These are phyloP conservation scores for Neurospora tetrasperma DNA, from an alignment of 495 filamentous ascomycete species.

Conservation along the genomic window DNA sequence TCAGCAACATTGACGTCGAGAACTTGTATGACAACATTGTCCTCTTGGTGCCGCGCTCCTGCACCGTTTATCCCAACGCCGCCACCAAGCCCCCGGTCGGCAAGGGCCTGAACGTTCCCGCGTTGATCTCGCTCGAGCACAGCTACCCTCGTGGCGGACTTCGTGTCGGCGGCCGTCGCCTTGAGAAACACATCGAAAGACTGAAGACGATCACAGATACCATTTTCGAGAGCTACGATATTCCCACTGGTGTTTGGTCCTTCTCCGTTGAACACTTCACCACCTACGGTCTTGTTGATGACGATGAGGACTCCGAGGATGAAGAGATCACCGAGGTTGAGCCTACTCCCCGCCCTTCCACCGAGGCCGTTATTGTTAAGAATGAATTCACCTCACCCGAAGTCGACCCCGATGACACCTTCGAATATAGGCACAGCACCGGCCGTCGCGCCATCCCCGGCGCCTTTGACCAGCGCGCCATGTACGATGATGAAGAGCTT, in stretches of 20 bases:
- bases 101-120: slow-evolving; percentile 83
- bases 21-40: slow-evolving; percentile 63
- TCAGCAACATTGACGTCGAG: slow-evolving; percentile 61
- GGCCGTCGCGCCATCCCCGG: slow-evolving; percentile 57
- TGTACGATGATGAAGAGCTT: slow-evolving; percentile 36
- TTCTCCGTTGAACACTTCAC: slow-evolving; percentile 93
- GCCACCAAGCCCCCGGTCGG: slow-evolving; percentile 69
- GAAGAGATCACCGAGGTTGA: slow-evolving; percentile 58
- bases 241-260: slow-evolving; percentile 70
- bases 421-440: slow-evolving; percentile 58
- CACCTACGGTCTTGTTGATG: slow-evolving; percentile 85
- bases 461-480: slow-evolving; percentile 55
- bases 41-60: slow-evolving; percentile 57
- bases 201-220: slow-evolving; percentile 66
- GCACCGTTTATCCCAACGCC: slow-evolving; percentile 75
- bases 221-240: slow-evolving; percentile 67
- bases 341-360: background rate
- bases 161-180: slow-evolving; percentile 27
- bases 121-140: slow-evolving; percentile 72
- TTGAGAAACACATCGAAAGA: slow-evolving; percentile 72
- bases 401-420: slow-evolving; percentile 62
- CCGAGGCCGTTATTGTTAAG: slow-evolving; percentile 8
- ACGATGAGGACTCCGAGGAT: slow-evolving; percentile 66
- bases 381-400: slow-evolving; percentile 22
- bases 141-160: slow-evolving; percentile 68